Conservation (phyloP, 2,329 filamentous ascomycete species). For the Ophiognomonia clavigignenti-juglandacearum region DNA sequence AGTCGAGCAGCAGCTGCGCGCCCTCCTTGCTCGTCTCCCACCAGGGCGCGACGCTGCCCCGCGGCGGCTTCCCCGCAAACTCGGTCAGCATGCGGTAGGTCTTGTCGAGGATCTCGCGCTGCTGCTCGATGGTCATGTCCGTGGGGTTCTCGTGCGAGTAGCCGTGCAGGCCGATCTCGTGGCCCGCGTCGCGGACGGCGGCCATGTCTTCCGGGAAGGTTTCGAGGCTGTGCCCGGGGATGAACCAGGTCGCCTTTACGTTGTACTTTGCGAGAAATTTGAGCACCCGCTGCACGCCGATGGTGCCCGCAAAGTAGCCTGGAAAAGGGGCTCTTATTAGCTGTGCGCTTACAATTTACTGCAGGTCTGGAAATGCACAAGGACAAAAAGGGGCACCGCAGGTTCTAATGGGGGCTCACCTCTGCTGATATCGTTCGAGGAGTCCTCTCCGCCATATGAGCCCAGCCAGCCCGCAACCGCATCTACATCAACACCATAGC, state of each 20-base stretch:
- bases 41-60: constrained; percentile 68
- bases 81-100: constrained; percentile 67
- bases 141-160: constrained; percentile 34
- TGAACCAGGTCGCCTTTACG: constrained; percentile 59
- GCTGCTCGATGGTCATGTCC: constrained; percentile 66
- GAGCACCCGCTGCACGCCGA: constrained; percentile 60
- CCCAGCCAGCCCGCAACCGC: constrained; percentile 75
- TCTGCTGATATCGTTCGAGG: constrained; percentile 66
- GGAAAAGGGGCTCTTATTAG: no score
- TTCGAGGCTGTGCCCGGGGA: constrained; percentile 43
- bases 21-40: constrained; percentile 70
- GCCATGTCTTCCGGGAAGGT: constrained; percentile 43
- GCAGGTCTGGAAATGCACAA: no score
- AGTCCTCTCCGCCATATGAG: constrained; percentile 69
- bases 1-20: constrained; percentile 57
- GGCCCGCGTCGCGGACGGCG: constrained; percentile 39
- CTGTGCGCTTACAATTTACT: no score
- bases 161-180: constrained; percentile 39
- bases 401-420: no score
- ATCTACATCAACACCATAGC: constrained; percentile 70
- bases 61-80: constrained; percentile 66
- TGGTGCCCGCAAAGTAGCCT: constrained; percentile 61
- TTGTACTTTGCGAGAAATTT: constrained; percentile 68
- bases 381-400: no score
- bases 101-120: constrained; percentile 69